These are phyloP conservation scores for Cardamine chenopodiifolia DNA, from an alignment of 345 rosid genomes.

Conservation along the genomic window DNA sequence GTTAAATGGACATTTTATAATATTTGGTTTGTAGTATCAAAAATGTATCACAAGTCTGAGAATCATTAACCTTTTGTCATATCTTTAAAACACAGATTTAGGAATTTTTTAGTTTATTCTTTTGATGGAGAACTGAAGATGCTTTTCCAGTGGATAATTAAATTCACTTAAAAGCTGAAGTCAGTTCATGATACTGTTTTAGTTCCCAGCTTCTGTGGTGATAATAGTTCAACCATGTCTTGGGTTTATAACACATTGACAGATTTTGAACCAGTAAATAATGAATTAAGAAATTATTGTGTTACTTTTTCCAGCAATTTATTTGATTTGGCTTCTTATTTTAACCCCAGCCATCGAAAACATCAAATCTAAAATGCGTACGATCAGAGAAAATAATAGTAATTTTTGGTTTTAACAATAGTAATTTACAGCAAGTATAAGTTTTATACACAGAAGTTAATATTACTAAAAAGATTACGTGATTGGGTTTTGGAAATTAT, in stretches of 20 bases:
- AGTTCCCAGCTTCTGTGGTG: constrained; percentile 31
- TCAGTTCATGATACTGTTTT: constrained; percentile 34
- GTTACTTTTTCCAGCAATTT: not conserved
- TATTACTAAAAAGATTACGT: constrained; percentile 2
- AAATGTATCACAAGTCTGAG: constrained; percentile 11
- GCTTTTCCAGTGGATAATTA: constrained; percentile 32
- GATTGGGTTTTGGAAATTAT: constrained; percentile 22
- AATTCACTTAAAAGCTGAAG: constrained; percentile 23
- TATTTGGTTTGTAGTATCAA: not conserved
- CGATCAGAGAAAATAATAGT: constrained; percentile 17
- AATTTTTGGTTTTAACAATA: constrained; percentile 11
- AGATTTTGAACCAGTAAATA: not conserved
- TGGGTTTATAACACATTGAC: not conserved
- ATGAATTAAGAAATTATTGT: not conserved
- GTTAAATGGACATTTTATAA: not conserved
- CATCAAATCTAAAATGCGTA: constrained; percentile 24
- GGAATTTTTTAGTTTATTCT: constrained; percentile 24
- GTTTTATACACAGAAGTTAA: not conserved
- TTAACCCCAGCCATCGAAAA: constrained; percentile 1
- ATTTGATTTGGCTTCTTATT: not conserved
- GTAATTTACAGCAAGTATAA: constrained; percentile 9
- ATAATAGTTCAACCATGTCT: constrained; percentile 19
- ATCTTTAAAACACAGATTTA: constrained; percentile 13
- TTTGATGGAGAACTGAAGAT: constrained; percentile 36
- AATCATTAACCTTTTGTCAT: constrained; percentile 22